These are phyloP conservation scores for Pleurotus eryngii DNA, from an alignment of 768 basidiomycete species.

Conservation along the genomic window DNA sequence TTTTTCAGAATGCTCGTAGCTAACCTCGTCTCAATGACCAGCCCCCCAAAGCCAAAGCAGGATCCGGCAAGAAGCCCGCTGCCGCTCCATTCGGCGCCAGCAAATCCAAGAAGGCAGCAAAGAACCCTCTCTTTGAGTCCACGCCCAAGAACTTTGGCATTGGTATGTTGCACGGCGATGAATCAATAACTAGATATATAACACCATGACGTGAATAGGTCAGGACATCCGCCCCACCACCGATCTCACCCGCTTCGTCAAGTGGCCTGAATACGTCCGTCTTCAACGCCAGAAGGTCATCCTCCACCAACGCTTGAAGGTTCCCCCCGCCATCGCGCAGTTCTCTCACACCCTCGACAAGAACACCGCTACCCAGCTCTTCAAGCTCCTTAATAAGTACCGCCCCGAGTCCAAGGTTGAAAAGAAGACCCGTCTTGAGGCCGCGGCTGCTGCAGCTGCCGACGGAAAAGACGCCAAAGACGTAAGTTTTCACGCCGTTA, in stretches of 20 bases:
- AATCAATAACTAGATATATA: not conserved
- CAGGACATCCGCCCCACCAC: slow-evolving; percentile 88
- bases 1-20: slow-evolving; percentile 28
- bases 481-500: slow-evolving; percentile 32
- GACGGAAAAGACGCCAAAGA: slow-evolving; percentile 69
- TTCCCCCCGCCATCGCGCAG: slow-evolving; percentile 96
- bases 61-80: slow-evolving; percentile 81
- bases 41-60: slow-evolving; percentile 73
- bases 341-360: slow-evolving; percentile 98
- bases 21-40: slow-evolving; percentile 90
- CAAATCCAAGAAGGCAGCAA: slow-evolving; percentile 72
- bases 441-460: slow-evolving; percentile 72
- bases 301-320: slow-evolving; percentile 95
- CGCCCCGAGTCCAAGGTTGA: slow-evolving; percentile 92
- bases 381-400: slow-evolving; percentile 98
- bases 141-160: slow-evolving; percentile 92
- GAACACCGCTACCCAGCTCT: slow-evolving; percentile 97
- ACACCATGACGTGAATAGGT: slow-evolving; percentile 42
- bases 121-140: slow-evolving; percentile 96
- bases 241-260: slow-evolving; percentile 96
- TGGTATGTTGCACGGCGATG: slow-evolving; percentile 47
- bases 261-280: slow-evolving; percentile 98
- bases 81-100: slow-evolving; percentile 78
- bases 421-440: slow-evolving; percentile 91
- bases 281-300: slow-evolving; percentile 99